Base-by-base conservation (phyloP, 208 protist genomes). In the Phytomonas sp. region DNA sequence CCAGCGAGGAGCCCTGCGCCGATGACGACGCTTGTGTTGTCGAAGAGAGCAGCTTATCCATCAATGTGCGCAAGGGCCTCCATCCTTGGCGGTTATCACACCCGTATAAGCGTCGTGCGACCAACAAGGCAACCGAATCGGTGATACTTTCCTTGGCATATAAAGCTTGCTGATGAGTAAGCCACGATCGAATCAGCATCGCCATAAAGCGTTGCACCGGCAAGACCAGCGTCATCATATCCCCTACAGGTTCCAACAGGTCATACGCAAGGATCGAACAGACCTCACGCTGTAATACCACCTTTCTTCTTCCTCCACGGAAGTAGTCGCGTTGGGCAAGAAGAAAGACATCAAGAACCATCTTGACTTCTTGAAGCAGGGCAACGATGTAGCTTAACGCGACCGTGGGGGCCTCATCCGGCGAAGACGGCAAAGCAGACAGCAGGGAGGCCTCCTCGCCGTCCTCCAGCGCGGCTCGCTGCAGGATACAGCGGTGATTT, bases 201-300 rank as follows among this genome's bases (percentile, higher is more conserved):
- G 75, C 74, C 31, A 84, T 67, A 61, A 92, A 80, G 29, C 78
- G 87, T n/a, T 81, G 68, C 60, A 84, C 68, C 30, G 76, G 65
- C 60, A 81, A 81, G 4, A 79, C 69, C 61, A 83, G 76, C 29
- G 80, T 81, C 9, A 74, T 79, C 29, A 80, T 76, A 69, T 88
- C 74, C 4, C 31, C 26, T 17, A 71, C 26, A 17, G 64, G 73
- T 66, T 81, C 77, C 36, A 90, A 73, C 6, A 83, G 62, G 51
- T 73, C 60, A 70, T 85, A 85, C 46, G 61, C 70, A 23, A 77
- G 56, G 28, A 84, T 74, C 61, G 73, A 70, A 23, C 6, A 56
- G 4, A 20, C 30, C 56, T 66, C 63, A 20, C 79, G 72, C 37
- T 62, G 63, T 40, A 82, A 74, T 11, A 79, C 76, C 26, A 84